Percentiles rank a stretch among this genome's conserved stretches.
Evolutionary conservation across 2,329 filamentous ascomycete genomes (phyloP).

Genomic region (Zasmidium cellare): DNA sequence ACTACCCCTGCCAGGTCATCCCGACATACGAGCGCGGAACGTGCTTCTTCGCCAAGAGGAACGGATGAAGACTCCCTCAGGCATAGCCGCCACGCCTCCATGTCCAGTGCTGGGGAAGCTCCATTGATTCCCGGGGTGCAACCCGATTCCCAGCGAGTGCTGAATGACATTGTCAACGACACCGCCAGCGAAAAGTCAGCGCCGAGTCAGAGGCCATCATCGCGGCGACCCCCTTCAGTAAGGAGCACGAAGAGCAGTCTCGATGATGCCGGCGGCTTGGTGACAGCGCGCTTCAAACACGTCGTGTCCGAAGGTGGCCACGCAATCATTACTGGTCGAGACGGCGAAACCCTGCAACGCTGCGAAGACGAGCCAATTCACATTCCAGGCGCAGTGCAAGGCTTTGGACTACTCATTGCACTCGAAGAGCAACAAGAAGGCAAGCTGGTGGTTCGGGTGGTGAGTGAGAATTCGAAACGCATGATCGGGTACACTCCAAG

Average conservation of each 20-base stretch:
- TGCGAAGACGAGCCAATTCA: conserved; percentile 94
- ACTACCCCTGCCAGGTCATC: neutral
- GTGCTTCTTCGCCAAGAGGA: conserved; percentile 1
- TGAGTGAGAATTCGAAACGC: conserved; percentile 75
- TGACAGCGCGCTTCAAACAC: conserved; percentile 78
- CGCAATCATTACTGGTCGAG: conserved; percentile 76
- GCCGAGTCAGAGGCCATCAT: conserved; percentile 28
- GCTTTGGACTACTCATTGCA: conserved; percentile 75
- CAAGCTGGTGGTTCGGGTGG: conserved; percentile 68
- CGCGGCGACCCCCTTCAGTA: conserved; percentile 31
- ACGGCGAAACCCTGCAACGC: conserved; percentile 68
- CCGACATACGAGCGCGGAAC: conserved; percentile 14
- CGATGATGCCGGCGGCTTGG: conserved; percentile 49
- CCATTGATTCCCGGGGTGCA: conserved; percentile 1
- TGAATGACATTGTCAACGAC: conserved; percentile 24
- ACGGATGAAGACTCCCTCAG: neutral
- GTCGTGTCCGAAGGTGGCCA: conserved; percentile 75
- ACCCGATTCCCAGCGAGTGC: conserved; percentile 9
- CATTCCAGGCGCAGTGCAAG: conserved; percentile 77
- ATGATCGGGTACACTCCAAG: conserved; percentile 76
- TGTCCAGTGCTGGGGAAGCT: conserved; percentile 13
- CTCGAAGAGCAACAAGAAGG: conserved; percentile 69
- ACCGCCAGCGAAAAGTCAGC: conserved; percentile 18
- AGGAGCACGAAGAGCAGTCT: conserved; percentile 38
- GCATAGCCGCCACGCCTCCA: conserved; percentile 16